Evolutionary conservation across 257 asterid genomes (phyloP).

Genomic region (Przewalskia tangutica): DNA sequence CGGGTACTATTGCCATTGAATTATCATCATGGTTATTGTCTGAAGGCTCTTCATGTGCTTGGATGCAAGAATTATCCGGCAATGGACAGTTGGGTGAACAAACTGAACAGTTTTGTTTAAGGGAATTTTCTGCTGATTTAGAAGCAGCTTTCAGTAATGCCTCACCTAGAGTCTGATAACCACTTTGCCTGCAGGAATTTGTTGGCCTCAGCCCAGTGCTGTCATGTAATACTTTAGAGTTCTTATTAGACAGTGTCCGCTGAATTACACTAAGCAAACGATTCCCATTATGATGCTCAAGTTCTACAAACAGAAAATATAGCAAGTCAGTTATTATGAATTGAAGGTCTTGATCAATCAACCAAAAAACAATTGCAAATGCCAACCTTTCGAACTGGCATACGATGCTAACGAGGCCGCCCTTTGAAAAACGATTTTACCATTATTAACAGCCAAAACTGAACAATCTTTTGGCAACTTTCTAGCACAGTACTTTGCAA

Average conservation of each 20-base stretch:
- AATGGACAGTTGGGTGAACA: conserved; percentile 32
- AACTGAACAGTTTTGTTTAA: conserved; percentile 44
- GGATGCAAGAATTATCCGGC: conserved; percentile 9
- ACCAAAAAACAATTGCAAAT: not conserved
- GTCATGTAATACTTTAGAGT: conserved; percentile 36
- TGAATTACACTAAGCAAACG: conserved; percentile 61
- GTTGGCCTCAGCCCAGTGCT: conserved; percentile 17
- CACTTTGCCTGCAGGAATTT: conserved; percentile 30
- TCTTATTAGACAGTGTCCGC: conserved; percentile 58
- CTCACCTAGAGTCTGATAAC: conserved; percentile 25
- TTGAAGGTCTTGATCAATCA: not conserved
- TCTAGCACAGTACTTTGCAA: conserved; percentile 78
- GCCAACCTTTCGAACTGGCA: conserved; percentile 41
- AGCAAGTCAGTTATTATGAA: not conserved
- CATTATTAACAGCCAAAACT: conserved; percentile 63
- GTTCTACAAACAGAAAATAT: conserved; percentile 34
- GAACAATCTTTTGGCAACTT: conserved; percentile 69
- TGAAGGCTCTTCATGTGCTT: conserved; percentile 24
- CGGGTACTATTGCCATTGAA: conserved; percentile 64
- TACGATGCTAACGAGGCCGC: conserved; percentile 33
- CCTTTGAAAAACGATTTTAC: conserved; percentile 58
- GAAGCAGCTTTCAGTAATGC: conserved; percentile 16
- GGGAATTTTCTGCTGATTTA: conserved; percentile 4
- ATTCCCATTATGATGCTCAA: conserved; percentile 40
- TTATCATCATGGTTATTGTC: conserved; percentile 23